Conservation (phyloP, 495 filamentous ascomycete genomes). For the Lepidopterella palustris region DNA sequence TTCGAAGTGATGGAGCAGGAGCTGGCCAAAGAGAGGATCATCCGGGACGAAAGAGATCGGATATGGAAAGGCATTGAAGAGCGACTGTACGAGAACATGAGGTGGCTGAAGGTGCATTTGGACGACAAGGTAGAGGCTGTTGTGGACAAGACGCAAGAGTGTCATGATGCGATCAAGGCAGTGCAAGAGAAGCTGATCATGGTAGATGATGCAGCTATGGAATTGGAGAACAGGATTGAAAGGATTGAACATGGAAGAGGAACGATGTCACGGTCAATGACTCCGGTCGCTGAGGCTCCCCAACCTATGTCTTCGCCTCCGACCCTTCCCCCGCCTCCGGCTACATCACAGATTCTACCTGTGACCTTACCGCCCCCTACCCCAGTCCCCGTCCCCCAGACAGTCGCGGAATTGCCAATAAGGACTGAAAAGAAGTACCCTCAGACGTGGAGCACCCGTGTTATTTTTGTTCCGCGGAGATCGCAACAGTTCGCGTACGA, state of each 20-base stretch:
- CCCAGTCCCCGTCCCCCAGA: conserved; percentile 16
- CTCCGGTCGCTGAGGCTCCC: conserved; percentile 20
- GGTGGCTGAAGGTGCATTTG: conserved; percentile 24
- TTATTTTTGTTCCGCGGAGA: conserved; percentile 28
- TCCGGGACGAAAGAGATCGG: conserved; percentile 20
- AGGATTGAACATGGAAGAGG: conserved; percentile 14
- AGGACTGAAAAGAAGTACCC: conserved; percentile 29
- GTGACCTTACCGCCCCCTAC: too few relatives aligned
- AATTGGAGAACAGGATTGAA: conserved; percentile 29
- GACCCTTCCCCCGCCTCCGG: conserved; percentile 13
- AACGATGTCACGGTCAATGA: conserved; percentile 14
- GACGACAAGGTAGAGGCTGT: conserved; percentile 32
- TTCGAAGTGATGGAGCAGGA: conserved; percentile 21
- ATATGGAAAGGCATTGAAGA: conserved; percentile 18
- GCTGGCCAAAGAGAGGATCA: conserved; percentile 18
- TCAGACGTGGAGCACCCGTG: conserved; percentile 25
- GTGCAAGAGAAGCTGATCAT: conserved; percentile 23
- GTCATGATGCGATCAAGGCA: conserved; percentile 25
- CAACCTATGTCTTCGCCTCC: conserved; percentile 10
- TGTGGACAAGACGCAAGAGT: conserved; percentile 30
- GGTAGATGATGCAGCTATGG: conserved; percentile 31
- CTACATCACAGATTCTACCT: conserved; percentile 15
- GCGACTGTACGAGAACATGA: conserved; percentile 27
- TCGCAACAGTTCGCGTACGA: conserved; percentile 26
- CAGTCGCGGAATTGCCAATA: conserved; percentile 22